Base-by-base conservation (phyloP, 1,284 basidiomycete genomes). In the Heterobasidion irregulare region DNA sequence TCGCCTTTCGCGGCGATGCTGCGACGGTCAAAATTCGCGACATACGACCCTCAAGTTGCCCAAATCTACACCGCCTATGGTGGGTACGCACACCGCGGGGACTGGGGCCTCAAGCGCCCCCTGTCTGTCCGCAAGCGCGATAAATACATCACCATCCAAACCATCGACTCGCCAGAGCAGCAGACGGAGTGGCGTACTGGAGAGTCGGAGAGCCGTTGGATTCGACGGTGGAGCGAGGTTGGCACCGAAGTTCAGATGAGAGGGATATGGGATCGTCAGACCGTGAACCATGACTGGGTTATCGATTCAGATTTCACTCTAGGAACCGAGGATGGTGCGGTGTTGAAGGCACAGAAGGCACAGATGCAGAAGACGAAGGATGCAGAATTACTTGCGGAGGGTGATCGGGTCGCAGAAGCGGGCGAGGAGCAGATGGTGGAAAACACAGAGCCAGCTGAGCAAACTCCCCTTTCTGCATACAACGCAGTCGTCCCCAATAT, bases 91-190 rank as follows among this genome's bases (percentile, higher is more conserved):
- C 75, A 82, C 63, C 79, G 89, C 36, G 89, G 89, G 53, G 79
- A 90, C 68, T 92, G 81, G 77, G 89, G 89, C 41, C 72, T 91
- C 57, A 92, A 92, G 69, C 81, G 89, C 0, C 83, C 88, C 38
- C 77, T 91, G 19, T 72, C 84, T 7, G 69, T 86, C 54, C 79
- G 82, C 51, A 62, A 65, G 43, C 77, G 79, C 51, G 77, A 81
- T 59, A 79, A 80, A 7, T 78, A 75, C 62, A 79, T 91, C 55
- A 80, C 82, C 47, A 64, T 83, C 64, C 66, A 75, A 65, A 65
- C 72, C 62, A 78, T 87, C 64, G 89, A 92, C 63, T 81, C 85
- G 33, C 77, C 73, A 50, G 80, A 86, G 57, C 76, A 88, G 61
- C 89, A 86, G 67, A 85, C 86, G 19, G 84, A 87, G 62, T 92